Conservation (phyloP, 208 protist genomes). For the Wallacemonas rigidus region DNA sequence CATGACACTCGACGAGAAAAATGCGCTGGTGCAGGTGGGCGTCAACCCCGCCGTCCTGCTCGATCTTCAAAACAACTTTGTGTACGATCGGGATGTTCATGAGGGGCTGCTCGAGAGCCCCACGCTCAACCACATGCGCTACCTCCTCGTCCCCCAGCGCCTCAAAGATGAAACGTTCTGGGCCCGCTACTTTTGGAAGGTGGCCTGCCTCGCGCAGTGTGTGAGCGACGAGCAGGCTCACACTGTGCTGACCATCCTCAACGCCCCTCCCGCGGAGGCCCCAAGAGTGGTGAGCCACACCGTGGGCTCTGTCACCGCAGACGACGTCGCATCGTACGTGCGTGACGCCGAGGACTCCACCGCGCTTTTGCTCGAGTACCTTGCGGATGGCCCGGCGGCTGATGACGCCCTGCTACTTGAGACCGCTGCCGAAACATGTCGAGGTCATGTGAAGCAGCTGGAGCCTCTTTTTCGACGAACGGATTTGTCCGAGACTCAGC, state of each 20-base stretch:
- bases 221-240: constrained; percentile 59
- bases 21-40: constrained; percentile 59
- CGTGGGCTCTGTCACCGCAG: constrained; percentile 20
- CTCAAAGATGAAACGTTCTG: constrained; percentile 82
- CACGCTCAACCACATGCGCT: constrained; percentile 57
- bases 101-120: constrained; percentile 48
- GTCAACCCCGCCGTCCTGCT: constrained; percentile 43
- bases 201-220: constrained; percentile 62
- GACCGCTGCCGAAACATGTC: constrained; percentile 40
- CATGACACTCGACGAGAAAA: constrained; percentile 50
- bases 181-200: constrained; percentile 87
- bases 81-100: constrained; percentile 69
- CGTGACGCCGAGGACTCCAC: constrained; percentile 47
- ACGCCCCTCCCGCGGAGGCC: constrained; percentile 42
- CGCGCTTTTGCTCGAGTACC: constrained; percentile 54
- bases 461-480: constrained; percentile 41
- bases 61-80: constrained; percentile 40
- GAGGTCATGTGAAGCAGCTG: constrained; percentile 42
- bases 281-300: neutral
- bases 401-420: constrained; percentile 39
- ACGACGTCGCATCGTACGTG: constrained; percentile 40
- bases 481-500: constrained; percentile 38
- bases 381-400: constrained; percentile 30
- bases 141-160: constrained; percentile 63
- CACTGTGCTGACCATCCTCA: constrained; percentile 60